Evolutionary conservation across 2,329 filamentous ascomycete species (phyloP).

Genomic region (Aureobasidium leucospermi): DNA sequence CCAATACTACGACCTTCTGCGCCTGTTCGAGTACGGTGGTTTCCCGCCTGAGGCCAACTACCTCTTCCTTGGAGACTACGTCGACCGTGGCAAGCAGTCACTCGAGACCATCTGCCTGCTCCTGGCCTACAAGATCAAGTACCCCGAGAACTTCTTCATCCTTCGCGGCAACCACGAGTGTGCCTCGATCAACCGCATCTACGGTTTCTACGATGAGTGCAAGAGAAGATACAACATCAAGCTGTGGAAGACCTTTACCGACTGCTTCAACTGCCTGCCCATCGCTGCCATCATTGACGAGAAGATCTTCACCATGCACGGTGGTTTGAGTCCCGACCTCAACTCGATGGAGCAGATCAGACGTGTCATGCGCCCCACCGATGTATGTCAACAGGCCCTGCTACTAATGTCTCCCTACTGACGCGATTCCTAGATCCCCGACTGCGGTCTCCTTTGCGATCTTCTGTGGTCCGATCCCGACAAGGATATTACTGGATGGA

Average conservation of each 20-base stretch:
- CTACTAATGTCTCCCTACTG: conserved; percentile 20
- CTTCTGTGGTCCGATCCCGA: conserved; percentile 97
- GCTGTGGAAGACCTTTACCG: conserved; percentile 98
- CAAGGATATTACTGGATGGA: conserved; percentile 99
- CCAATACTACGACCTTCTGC: conserved; percentile 96
- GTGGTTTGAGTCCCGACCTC: conserved; percentile 89
- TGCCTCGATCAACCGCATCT: conserved; percentile 97
- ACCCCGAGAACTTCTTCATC: conserved; percentile 99
- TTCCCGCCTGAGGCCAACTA: conserved; percentile 99
- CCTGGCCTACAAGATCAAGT: conserved; percentile 99
- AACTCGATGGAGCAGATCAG: conserved; percentile 99
- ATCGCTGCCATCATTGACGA: conserved; percentile 99
- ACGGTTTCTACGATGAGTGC: conserved; percentile 99
- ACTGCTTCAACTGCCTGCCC: conserved; percentile 98
- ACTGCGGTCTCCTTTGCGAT: conserved; percentile 95
- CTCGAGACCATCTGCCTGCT: conserved; percentile 97
- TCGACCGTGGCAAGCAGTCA: conserved; percentile 98
- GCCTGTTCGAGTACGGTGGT: conserved; percentile 95
- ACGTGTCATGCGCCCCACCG: conserved; percentile 95
- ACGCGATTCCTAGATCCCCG: conserved; percentile 66
- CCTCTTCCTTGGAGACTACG: conserved; percentile 97
- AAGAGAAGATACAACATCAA: conserved; percentile 99
- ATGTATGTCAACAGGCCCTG: conserved; percentile 58
- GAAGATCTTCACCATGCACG: conserved; percentile 99
- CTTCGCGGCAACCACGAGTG: conserved; percentile 98